These are phyloP conservation scores for Citrullus amarus DNA, from an alignment of 306 rosid species.

Conservation along the genomic window DNA sequence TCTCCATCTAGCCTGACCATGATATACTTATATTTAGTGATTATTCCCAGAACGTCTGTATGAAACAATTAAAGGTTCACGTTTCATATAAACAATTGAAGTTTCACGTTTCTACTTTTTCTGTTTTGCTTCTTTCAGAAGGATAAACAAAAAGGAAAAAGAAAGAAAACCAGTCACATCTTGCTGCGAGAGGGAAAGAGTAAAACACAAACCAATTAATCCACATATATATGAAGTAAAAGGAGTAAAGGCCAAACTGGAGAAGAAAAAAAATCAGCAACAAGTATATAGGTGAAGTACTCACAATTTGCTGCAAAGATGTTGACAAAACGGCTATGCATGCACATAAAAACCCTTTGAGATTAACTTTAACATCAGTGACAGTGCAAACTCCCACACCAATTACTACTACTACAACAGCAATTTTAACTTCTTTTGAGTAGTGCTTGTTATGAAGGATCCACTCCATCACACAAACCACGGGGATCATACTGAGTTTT, in stretches of 20 bases:
- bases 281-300: conserved; percentile 16
- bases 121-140: neutral
- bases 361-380: conserved; percentile 82
- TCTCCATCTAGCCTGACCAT: neutral
- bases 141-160: neutral
- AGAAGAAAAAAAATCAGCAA: neutral
- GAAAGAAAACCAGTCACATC: neutral
- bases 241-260: neutral
- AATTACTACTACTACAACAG: conserved; percentile 72
- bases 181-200: neutral
- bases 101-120: neutral
- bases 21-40: neutral
- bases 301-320: conserved; percentile 93
- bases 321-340: conserved; percentile 60
- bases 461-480: conserved; percentile 95
- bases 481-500: conserved; percentile 95
- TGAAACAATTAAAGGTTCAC: neutral
- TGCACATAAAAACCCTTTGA: conserved; percentile 73
- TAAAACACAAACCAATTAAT: neutral
- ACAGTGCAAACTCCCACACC: conserved; percentile 94
- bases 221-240: neutral
- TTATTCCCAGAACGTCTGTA: neutral
- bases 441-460: conserved; percentile 68
- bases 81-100: neutral
- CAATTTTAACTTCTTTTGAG: conserved; percentile 61